Percentiles rank a stretch among this genome's conserved stretches.
phyloP scores from a whole-genome alignment of 345 rosid species.

The Euphorbia lathyris region DNA sequence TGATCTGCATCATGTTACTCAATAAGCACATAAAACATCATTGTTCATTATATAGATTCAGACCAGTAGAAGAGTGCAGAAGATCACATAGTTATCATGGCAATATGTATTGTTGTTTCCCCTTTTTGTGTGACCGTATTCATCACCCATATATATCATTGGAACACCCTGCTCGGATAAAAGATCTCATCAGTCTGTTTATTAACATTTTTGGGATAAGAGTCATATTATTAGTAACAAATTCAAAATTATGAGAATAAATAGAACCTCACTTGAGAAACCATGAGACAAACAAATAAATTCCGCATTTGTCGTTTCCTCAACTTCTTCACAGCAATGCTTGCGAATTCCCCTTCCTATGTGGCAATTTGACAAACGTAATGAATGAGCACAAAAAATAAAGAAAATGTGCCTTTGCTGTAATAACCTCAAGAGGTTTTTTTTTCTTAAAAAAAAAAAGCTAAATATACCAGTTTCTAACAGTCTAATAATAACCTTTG shows the following conservation, averaged over 20 bases:
- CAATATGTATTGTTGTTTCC: conserved; percentile 97
- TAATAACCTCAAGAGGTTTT: too few relatives aligned
- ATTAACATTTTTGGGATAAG: conserved; percentile 1
- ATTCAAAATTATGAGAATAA: not conserved
- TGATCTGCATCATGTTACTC: conserved; percentile 46
- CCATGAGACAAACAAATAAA: conserved; percentile 89
- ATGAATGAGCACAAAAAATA: not conserved
- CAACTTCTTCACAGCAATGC: conserved; percentile 74
- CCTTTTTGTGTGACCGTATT: conserved; percentile 95
- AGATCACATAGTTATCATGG: conserved; percentile 80
- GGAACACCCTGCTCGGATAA: conserved; percentile 75
- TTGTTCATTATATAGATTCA: conserved; percentile 7
- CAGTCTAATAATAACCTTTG: not conserved
- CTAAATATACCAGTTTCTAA: not conserved
- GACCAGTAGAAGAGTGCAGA: conserved; percentile 17
- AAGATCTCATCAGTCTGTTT: conserved; percentile 19
- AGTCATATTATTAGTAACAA: not conserved
- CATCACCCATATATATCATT: conserved; percentile 97
- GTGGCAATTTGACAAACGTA: conserved; percentile 15
- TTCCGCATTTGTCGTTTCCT: conserved; percentile 91
- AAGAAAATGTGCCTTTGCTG: not conserved
- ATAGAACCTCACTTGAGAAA: conserved; percentile 69
- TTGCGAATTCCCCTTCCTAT: conserved; percentile 87
- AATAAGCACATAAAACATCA: conserved; percentile 21
- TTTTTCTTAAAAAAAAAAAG: not conserved